Evolutionary conservation across 2,329 filamentous ascomycete genomes (phyloP).

Genomic region (Ascochyta koolunga): DNA sequence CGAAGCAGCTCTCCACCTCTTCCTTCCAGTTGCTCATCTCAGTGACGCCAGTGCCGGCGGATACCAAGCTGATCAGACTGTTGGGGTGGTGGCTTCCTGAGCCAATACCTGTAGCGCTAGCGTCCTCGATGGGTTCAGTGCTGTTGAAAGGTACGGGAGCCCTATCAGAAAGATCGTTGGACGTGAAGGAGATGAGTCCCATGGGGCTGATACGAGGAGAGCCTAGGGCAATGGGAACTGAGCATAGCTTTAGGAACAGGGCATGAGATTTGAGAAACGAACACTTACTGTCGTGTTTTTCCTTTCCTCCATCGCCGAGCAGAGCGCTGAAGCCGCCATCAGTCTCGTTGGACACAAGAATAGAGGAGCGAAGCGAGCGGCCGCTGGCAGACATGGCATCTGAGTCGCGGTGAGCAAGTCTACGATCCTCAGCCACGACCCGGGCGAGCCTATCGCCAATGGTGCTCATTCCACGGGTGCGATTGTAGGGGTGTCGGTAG

Average conservation of each 20-base stretch:
- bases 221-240: slow-evolving; percentile 36
- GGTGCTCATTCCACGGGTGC: slow-evolving; percentile 66
- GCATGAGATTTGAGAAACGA: background rate
- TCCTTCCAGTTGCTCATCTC: slow-evolving; percentile 45
- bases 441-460: slow-evolving; percentile 88
- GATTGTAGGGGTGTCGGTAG: slow-evolving; percentile 15
- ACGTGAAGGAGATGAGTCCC: slow-evolving; percentile 37
- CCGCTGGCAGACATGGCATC: slow-evolving; percentile 25
- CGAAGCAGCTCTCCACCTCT: slow-evolving; percentile 36
- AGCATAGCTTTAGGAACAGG: slow-evolving; percentile 7
- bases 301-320: slow-evolving; percentile 22
- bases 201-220: slow-evolving; percentile 37
- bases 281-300: slow-evolving; percentile 22
- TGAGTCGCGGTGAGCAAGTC: slow-evolving; percentile 12
- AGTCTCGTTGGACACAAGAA: slow-evolving; percentile 25
- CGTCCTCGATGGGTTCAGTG: slow-evolving; percentile 19
- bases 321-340: slow-evolving; percentile 28
- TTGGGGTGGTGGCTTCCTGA: slow-evolving; percentile 15
- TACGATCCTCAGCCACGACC: slow-evolving; percentile 53
- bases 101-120: slow-evolving; percentile 13
- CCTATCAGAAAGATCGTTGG: slow-evolving; percentile 23
- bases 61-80: slow-evolving; percentile 22
- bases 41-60: slow-evolving; percentile 34
- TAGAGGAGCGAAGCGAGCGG: slow-evolving; percentile 21
- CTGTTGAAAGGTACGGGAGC: slow-evolving; percentile 26